phyloP scores from a whole-genome alignment of 352 stramenopile species.

The Aphanomyces invadans region DNA sequence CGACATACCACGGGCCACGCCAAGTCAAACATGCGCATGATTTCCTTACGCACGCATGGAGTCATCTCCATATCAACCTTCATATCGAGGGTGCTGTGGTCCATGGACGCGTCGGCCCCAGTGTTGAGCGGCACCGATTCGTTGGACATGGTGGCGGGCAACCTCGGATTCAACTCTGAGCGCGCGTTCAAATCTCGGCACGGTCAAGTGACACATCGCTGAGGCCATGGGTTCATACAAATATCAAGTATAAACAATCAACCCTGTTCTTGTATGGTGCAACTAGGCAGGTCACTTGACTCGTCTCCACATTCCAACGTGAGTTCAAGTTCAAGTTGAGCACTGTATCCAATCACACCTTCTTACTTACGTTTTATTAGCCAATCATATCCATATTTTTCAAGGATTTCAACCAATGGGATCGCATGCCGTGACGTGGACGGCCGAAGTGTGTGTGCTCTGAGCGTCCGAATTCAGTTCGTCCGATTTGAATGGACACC shows the following conservation, averaged over 20 bases:
- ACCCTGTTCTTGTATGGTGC: background rate
- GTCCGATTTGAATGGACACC: no score
- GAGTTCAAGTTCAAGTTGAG: no score
- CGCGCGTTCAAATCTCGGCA: background rate
- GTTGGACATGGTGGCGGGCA: background rate
- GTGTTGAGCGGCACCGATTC: background rate
- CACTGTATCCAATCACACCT: background rate
- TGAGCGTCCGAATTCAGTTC: no score
- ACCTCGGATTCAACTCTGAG: background rate
- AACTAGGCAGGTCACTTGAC: background rate
- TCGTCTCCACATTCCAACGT: background rate
- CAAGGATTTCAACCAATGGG: background rate
- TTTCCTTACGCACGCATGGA: background rate
- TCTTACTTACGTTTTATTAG: background rate
- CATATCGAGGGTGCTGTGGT: constrained; percentile 15
- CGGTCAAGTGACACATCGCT: background rate
- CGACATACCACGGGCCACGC: constrained; percentile 18
- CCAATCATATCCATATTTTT: background rate
- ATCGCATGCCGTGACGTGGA: background rate
- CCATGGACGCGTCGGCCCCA: background rate
- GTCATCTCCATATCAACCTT: constrained; percentile 13
- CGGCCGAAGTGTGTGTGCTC: no score
- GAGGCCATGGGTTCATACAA: background rate
- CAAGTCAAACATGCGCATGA: constrained; percentile 19
- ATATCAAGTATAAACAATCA: background rate